These are phyloP conservation scores for Solidago caesia DNA, from an alignment of 129 eudicot species.

Conservation along the genomic window DNA sequence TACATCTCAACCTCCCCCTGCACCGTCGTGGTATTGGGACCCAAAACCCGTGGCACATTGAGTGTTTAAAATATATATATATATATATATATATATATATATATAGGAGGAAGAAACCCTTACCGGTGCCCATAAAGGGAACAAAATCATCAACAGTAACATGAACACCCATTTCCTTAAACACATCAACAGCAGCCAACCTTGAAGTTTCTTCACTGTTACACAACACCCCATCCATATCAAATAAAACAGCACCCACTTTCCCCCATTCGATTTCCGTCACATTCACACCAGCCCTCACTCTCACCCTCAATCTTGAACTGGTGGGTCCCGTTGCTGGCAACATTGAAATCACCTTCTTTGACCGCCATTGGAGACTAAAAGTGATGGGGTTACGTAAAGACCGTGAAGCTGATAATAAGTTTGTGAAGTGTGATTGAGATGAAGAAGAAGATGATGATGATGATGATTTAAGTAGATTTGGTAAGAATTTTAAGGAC, in stretches of 20 bases:
- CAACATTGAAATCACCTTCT: constrained; percentile 9
- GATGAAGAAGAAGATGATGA: background rate
- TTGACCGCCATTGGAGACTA: constrained; percentile 26
- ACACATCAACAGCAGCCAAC: constrained; percentile 80
- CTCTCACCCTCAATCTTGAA: constrained; percentile 41
- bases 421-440: constrained; percentile 25
- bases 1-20: too few relatives aligned
- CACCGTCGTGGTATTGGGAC: too few relatives aligned
- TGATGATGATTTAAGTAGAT: constrained; percentile 37
- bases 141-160: constrained; percentile 80
- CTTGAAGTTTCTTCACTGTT: constrained; percentile 89
- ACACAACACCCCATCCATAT: constrained; percentile 98
- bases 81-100: too few relatives aligned
- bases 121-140: constrained; percentile 97
- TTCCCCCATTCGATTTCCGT: constrained; percentile 68
- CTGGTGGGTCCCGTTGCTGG: constrained; percentile 23
- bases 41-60: too few relatives aligned
- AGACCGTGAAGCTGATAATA: constrained; percentile 34
- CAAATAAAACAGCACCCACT: constrained; percentile 94
- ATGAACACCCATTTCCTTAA: constrained; percentile 87
- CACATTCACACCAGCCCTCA: constrained; percentile 42
- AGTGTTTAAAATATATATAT: too few relatives aligned
- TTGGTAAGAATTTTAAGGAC: constrained; percentile 42
- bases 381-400: constrained; percentile 23
- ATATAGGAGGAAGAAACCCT: background rate